Base-by-base conservation (phyloP, 2,329 filamentous ascomycete species). In the Didymella arachidicola region DNA sequence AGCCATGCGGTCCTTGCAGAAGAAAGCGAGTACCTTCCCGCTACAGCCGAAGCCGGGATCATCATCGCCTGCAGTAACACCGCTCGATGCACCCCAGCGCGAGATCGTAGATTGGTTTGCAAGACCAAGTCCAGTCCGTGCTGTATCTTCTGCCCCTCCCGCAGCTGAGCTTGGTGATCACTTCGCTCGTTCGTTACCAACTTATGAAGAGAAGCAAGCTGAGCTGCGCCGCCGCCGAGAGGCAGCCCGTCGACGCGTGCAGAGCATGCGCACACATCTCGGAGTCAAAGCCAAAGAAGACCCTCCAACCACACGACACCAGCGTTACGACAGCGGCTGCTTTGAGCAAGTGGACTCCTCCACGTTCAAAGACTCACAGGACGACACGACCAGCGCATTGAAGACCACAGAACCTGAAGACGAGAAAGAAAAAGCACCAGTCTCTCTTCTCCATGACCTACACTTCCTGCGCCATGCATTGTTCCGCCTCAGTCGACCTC, bases 271-370 rank as follows among this genome's bases (percentile, higher is more conserved):
- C 11, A 25, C 44, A n/a, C 30, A 42, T 12, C 29, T 54, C 10
- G 36, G 30, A 7, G 29, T 11, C 32, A 34, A 26, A 27, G 29
- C 10, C 5, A 25, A 14, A 14, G 49, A 19, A 27, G 18, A 10
- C 2, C 22, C 16, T 10, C 8, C 14, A 22, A 27, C 8, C 6
- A 7, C 14, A 10, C 12, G 6, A 2, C 49, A 52, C 25, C 49
- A 52, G 22, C 49, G 49, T 1, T 44, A 34, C 16, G 53, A 56
- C 18, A 56, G 53, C n/a, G 53, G 29, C n/a, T 38, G 38, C 22
- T 30, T 44, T 22, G 53, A 56, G 12, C 46, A 55, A 8, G 18
- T 4, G 12, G 53, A n/a, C 6, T 25, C 19, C 7, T n/a, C 6
- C 22, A 8, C 36, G n/a, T 22, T 42, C 47, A 26, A 34, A 6